A percentile compares a stretch with the other conserved stretches of the same genome.
phyloP scores from a whole-genome alignment of 2,329 filamentous ascomycete genomes.

The Tothia fuscella region DNA sequence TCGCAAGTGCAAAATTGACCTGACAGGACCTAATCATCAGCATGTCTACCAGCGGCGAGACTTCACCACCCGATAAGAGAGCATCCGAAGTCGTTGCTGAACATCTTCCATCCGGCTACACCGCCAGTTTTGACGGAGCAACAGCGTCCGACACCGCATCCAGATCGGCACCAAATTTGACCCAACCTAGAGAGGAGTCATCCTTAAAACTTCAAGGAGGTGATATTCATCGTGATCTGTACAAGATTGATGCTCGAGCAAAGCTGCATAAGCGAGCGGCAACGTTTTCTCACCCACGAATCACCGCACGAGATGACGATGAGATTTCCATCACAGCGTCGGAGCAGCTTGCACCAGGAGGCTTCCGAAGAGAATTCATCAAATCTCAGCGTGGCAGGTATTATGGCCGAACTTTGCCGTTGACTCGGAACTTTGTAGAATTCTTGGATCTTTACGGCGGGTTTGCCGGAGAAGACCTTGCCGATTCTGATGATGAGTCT shows the following conservation, averaged over 20 bases:
- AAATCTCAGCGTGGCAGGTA: slow-evolving; percentile 22
- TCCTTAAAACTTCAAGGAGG: slow-evolving; percentile 63
- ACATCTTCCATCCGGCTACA: slow-evolving; percentile 4
- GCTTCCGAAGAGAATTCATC: slow-evolving; percentile 43
- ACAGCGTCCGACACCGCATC: not conserved
- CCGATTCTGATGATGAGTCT: slow-evolving; percentile 48
- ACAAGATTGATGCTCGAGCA: slow-evolving; percentile 51
- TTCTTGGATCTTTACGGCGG: slow-evolving; percentile 65
- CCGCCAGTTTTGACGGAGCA: not conserved
- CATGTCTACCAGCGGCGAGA: too few relatives aligned
- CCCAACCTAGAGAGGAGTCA: slow-evolving; percentile 36
- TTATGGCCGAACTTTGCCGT: slow-evolving; percentile 37
- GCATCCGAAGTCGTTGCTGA: slow-evolving; percentile 5
- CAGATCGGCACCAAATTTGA: not conserved
- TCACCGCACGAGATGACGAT: slow-evolving; percentile 19
- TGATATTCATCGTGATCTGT: slow-evolving; percentile 68
- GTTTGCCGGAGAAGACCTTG: slow-evolving; percentile 62
- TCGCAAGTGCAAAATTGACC: too few relatives aligned
- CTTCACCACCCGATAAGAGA: too few relatives aligned
- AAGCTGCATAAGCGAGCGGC: slow-evolving; percentile 44
- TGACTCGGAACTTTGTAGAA: slow-evolving; percentile 60
- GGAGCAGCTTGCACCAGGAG: slow-evolving; percentile 38
- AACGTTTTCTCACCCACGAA: slow-evolving; percentile 50
- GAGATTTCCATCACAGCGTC: slow-evolving; percentile 28
- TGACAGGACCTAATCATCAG: too few relatives aligned